These are phyloP conservation scores for Lophiostoma macrostomum DNA, from an alignment of 495 filamentous ascomycete genomes.

Conservation along the genomic window DNA sequence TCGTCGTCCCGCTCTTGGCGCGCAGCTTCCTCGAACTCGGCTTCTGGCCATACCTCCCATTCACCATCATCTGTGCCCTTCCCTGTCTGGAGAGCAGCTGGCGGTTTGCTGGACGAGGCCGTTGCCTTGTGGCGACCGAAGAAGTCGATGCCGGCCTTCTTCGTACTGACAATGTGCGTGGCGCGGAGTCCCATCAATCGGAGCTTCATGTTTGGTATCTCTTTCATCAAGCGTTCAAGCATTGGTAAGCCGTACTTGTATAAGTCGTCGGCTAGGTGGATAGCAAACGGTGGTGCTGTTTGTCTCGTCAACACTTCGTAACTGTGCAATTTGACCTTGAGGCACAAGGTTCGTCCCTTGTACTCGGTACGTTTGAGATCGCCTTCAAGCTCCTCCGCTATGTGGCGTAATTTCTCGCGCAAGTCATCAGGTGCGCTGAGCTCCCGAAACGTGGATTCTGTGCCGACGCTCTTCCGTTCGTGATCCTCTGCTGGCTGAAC, in stretches of 20 bases:
- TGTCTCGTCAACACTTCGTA: constrained; percentile 90
- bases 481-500: constrained; percentile 86
- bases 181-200: constrained; percentile 86
- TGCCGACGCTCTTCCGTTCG: constrained; percentile 90
- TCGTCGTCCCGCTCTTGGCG: constrained; percentile 64
- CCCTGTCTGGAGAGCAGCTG: constrained; percentile 1
- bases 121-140: constrained; percentile 58
- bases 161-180: constrained; percentile 81
- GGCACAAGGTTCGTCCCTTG: constrained; percentile 81
- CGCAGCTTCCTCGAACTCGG: constrained; percentile 64
- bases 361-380: constrained; percentile 76
- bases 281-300: constrained; percentile 65
- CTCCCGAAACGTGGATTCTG: constrained; percentile 88
- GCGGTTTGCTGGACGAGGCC: constrained; percentile 1
- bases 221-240: constrained; percentile 78
- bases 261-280: constrained; percentile 72
- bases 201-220: constrained; percentile 76
- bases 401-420: constrained; percentile 70
- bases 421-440: constrained; percentile 66
- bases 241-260: constrained; percentile 81
- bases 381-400: constrained; percentile 83
- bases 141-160: constrained; percentile 74
- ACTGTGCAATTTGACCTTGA: constrained; percentile 93
- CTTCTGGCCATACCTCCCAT: constrained; percentile 68
- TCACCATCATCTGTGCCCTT: constrained; percentile 40